Evolutionary conservation across 1,139 yeast species (phyloP), one percentile per base, ranked within the genome.

Genomic region (Geotrichum citri-aurantii): DNA sequence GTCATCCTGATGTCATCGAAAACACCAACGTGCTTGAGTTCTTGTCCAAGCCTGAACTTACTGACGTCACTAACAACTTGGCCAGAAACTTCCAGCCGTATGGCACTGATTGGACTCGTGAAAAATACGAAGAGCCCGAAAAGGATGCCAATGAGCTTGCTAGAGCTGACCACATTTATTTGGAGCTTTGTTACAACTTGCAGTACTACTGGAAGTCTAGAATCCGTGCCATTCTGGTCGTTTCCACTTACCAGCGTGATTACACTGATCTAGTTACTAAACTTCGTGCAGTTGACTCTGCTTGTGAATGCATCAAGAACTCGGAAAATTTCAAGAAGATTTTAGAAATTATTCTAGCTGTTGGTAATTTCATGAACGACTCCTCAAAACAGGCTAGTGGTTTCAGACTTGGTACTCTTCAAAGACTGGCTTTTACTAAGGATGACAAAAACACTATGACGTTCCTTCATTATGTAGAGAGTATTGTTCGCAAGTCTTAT

Each of bases 311-410:
- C 48, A 76, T 92, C n/a, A 76, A 78, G 56, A 75, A 79, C 8
- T 88, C 96, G 0, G 78, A 78, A n/a, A 80, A 83, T 52, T 79
- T 93, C 66, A 81, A 83, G 63, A 80, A 81, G 60, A 81, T 92
- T 10, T 76, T 93, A 59, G 86, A 86, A 53, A 81, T 93, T 49
- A 88, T 93, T 57, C 79, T 91, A 64, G 86, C 87, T 21, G 85
- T 93, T 61, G 99, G 98, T 24, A 93, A 93, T 69, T 91, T 85
- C 68, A 93, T 93, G 98, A 93, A 93, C 71, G 96, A 89, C 68
- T 74, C 78, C 37, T 77, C 87, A 7, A 91, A 88, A 67, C 86
- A 85, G 65, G 97, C 96, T 0, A 74, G 80, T 58, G 99, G 98
- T 1, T 91, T 93, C 75, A 85, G 83, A 66, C 76, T 93, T 50